These are phyloP conservation scores for Phytopythium boreale DNA, from an alignment of 352 stramenopile species.

Conservation along the genomic window DNA sequence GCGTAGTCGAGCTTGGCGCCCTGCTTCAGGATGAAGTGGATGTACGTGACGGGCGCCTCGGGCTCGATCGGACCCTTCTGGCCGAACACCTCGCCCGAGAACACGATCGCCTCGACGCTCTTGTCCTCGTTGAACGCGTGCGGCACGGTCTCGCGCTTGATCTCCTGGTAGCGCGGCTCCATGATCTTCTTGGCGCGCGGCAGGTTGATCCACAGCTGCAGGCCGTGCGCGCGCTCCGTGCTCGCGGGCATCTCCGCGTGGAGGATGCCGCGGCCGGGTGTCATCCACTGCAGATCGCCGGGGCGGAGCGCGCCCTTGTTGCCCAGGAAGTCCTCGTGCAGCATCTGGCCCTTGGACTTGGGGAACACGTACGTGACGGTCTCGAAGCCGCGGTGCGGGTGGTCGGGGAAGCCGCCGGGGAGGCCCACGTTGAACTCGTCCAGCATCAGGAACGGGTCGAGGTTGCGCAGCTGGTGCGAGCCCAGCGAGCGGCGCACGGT, in stretches of 20 bases:
- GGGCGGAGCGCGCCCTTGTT: conserved; percentile 39
- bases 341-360: conserved; percentile 66
- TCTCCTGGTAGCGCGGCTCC: conserved; percentile 51
- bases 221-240: conserved; percentile 23
- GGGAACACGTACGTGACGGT: conserved; percentile 88
- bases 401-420: conserved; percentile 80
- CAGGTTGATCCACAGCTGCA: conserved; percentile 61
- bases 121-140: conserved; percentile 38
- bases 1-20: conserved; percentile 34
- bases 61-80: conserved; percentile 36
- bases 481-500: conserved; percentile 36
- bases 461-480: conserved; percentile 22
- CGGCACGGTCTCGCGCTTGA: conserved; percentile 37
- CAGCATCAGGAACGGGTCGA: conserved; percentile 57
- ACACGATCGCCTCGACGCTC: conserved; percentile 45
- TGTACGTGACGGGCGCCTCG: conserved; percentile 42
- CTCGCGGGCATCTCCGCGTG: conserved; percentile 50
- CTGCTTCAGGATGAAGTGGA: conserved; percentile 42
- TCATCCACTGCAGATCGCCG: conserved; percentile 61
- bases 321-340: conserved; percentile 78
- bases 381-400: conserved; percentile 90
- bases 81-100: conserved; percentile 48
- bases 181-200: conserved; percentile 31
- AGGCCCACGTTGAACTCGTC: conserved; percentile 42
- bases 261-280: conserved; percentile 39